Evolutionary conservation across 805 yeast genomes (phyloP).

Genomic region (Ogataea kodamae): DNA sequence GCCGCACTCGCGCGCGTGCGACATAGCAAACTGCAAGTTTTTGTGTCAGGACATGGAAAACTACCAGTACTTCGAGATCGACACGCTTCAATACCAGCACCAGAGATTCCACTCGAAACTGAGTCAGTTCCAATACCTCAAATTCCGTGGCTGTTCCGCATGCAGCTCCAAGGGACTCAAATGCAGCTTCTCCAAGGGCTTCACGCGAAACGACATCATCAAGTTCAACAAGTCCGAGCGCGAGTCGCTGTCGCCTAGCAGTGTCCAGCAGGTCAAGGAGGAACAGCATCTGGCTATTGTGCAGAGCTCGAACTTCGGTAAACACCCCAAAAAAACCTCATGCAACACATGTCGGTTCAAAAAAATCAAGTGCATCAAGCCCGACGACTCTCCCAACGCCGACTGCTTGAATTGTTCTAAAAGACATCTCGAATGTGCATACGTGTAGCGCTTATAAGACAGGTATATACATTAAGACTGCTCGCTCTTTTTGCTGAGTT

Average conservation of each 20-base stretch:
- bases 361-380: conserved; percentile 34
- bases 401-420: conserved; percentile 31
- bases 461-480: conserved; percentile 2
- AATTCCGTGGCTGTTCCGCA: conserved; percentile 53
- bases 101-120: conserved; percentile 21
- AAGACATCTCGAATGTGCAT: conserved; percentile 29
- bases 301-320: conserved; percentile 7
- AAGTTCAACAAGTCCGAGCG: conserved; percentile 35
- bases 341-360: conserved; percentile 33
- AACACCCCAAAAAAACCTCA: conserved; percentile 32
- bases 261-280: conserved; percentile 1
- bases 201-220: conserved; percentile 57
- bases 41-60: conserved; percentile 22
- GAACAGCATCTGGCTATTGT: conserved; percentile 3
- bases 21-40: conserved; percentile 32
- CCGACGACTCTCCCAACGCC: conserved; percentile 18
- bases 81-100: conserved; percentile 19
- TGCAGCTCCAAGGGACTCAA: conserved; percentile 44
- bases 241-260: conserved; percentile 9
- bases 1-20: conserved; percentile 12
- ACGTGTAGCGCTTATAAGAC: conserved; percentile 9
- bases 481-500: conserved; percentile 1
- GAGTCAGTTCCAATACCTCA: conserved; percentile 32
- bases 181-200: conserved; percentile 62
- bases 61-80: conserved; percentile 30